Evolutionary conservation across 2,329 filamentous ascomycete genomes (phyloP).

Genomic region (Seiridium unicorne): DNA sequence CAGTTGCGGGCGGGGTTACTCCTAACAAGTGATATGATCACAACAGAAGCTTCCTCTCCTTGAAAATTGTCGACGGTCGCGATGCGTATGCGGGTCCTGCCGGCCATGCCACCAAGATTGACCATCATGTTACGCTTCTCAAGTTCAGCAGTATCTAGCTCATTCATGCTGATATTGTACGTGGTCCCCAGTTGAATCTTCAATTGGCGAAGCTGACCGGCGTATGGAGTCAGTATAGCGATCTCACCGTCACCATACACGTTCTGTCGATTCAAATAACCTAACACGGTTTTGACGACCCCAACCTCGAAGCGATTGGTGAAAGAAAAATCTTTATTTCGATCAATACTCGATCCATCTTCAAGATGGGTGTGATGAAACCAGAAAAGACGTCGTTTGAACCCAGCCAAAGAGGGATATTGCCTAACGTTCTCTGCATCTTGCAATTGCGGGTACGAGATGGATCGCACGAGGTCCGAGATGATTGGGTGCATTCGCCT

Average conservation of each 20-base stretch:
- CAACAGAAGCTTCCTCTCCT: slow-evolving; percentile 70
- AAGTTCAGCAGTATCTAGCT: slow-evolving; percentile 40
- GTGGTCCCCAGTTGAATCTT: slow-evolving; percentile 63
- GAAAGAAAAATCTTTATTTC: slow-evolving; percentile 38
- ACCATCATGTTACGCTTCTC: slow-evolving; percentile 20
- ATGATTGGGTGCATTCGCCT: slow-evolving; percentile 60
- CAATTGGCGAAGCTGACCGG: slow-evolving; percentile 55
- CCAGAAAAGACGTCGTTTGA: slow-evolving; percentile 55
- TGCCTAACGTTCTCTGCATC: slow-evolving; percentile 38
- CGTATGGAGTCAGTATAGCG: slow-evolving; percentile 67
- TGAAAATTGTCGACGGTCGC: slow-evolving; percentile 76
- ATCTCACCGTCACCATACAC: slow-evolving; percentile 60
- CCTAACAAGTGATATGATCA: slow-evolving; percentile 69
- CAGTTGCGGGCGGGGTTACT: slow-evolving; percentile 58
- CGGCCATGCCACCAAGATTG: slow-evolving; percentile 20
- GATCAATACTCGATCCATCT: slow-evolving; percentile 14
- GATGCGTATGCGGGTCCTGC: slow-evolving; percentile 49
- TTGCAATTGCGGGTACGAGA: slow-evolving; percentile 49
- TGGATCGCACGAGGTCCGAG: slow-evolving; percentile 49
- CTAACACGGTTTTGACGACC: slow-evolving; percentile 61
- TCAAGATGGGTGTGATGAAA: slow-evolving; percentile 29
- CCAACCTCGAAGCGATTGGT: slow-evolving; percentile 61
- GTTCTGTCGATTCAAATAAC: slow-evolving; percentile 65
- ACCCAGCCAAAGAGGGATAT: slow-evolving; percentile 45
- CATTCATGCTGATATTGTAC: slow-evolving; percentile 34